A percentile compares a stretch with the other conserved stretches of the same genome.
These are phyloP conservation scores for Apiospora koreana DNA, from an alignment of 2,329 filamentous ascomycete genomes.

Conservation along the genomic window DNA sequence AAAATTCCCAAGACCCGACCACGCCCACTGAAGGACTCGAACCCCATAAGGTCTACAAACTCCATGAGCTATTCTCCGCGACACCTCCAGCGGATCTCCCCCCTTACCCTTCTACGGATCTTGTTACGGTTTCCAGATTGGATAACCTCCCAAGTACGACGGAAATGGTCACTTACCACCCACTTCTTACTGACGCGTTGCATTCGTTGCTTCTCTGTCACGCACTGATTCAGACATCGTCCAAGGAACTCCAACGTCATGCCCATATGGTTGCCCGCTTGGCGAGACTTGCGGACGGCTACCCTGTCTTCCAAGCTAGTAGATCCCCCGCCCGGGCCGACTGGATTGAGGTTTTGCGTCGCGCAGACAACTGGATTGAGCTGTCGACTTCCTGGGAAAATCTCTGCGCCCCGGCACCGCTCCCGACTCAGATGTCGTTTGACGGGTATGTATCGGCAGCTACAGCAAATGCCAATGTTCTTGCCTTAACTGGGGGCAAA, in stretches of 20 bases:
- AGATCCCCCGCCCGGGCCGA: slow-evolving; percentile 73
- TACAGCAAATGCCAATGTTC: slow-evolving; percentile 33
- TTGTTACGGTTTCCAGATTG: slow-evolving; percentile 28
- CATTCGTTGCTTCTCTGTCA: slow-evolving; percentile 79
- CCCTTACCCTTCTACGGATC: slow-evolving; percentile 57
- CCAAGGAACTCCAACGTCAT: slow-evolving; percentile 76
- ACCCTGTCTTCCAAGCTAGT: slow-evolving; percentile 76
- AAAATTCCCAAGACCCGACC: slow-evolving; percentile 45
- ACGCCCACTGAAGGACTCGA: slow-evolving; percentile 25
- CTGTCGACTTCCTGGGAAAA: slow-evolving; percentile 68
- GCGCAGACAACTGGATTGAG: slow-evolving; percentile 69
- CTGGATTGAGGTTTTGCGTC: slow-evolving; percentile 75
- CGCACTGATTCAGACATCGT: slow-evolving; percentile 75
- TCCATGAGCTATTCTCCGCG: slow-evolving; percentile 70
- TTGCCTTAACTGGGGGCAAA: slow-evolving; percentile 34
- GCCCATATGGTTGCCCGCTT: slow-evolving; percentile 80
- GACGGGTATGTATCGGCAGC: slow-evolving; percentile 27
- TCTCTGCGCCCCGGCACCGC: slow-evolving; percentile 63
- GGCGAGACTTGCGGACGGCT: slow-evolving; percentile 73
- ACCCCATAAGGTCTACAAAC: slow-evolving; percentile 42
- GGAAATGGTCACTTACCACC: slow-evolving; percentile 78
- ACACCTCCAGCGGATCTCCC: slow-evolving; percentile 68
- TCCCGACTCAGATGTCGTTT: slow-evolving; percentile 38
- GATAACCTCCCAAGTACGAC: slow-evolving; percentile 37
- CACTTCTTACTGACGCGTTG: slow-evolving; percentile 75